Percentiles rank a stretch among this genome's conserved stretches.
These are phyloP conservation scores for Chrysosporium queenslandicum DNA, from an alignment of 2,329 filamentous ascomycete genomes.

Conservation along the genomic window DNA sequence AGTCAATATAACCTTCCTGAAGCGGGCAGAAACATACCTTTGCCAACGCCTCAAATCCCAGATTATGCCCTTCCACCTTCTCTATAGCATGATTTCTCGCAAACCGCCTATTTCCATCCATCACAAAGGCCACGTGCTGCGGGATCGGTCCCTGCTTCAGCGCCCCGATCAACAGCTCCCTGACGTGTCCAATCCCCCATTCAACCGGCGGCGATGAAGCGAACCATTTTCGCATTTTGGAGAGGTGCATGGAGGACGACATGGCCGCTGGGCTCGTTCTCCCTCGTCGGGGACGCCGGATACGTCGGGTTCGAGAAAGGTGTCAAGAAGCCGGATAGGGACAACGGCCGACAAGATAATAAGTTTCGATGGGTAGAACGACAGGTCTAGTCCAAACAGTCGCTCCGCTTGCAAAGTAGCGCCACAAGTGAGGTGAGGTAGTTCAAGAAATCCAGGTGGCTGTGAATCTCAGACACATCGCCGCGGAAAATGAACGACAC, in stretches of 20 bases:
- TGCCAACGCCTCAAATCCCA: slow-evolving; percentile 90
- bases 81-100: slow-evolving; percentile 85
- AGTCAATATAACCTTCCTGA: background rate
- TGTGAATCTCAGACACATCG: too few species aligned
- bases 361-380: too few species aligned
- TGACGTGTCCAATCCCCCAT: slow-evolving; percentile 69
- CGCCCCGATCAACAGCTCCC: slow-evolving; percentile 78
- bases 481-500: too few species aligned
- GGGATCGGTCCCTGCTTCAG: slow-evolving; percentile 85
- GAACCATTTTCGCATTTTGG: slow-evolving; percentile 61
- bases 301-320: too few species aligned
- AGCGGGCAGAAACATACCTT: slow-evolving; percentile 44
- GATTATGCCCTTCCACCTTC: slow-evolving; percentile 88
- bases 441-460: too few species aligned
- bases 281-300: too few species aligned
- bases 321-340: too few species aligned
- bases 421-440: too few species aligned
- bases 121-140: slow-evolving; percentile 95
- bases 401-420: too few species aligned
- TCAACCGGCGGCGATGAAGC: slow-evolving; percentile 81
- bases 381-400: too few species aligned
- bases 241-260: slow-evolving; percentile 48
- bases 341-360: too few species aligned
- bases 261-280: slow-evolving; percentile 19
- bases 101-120: slow-evolving; percentile 96